phyloP scores from a whole-genome alignment of 345 rosid species.

The Aegle marmelos region DNA sequence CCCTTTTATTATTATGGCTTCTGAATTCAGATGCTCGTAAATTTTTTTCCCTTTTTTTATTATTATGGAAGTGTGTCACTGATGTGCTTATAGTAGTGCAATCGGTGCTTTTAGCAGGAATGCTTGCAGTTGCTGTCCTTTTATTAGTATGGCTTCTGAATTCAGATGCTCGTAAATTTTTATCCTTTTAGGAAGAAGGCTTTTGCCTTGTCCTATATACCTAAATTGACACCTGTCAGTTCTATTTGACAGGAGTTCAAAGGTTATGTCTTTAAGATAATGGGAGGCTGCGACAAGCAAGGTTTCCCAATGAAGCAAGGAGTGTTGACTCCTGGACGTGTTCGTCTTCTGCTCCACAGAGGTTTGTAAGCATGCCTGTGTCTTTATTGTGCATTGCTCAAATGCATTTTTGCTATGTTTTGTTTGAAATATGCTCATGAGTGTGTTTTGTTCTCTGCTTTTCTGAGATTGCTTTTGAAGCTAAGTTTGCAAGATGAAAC shows the following conservation, averaged over 20 bases:
- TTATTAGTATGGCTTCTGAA: background rate
- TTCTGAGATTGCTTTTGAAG: background rate
- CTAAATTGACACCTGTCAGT: background rate
- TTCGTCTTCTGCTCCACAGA: slow-evolving; percentile 76
- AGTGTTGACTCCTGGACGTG: slow-evolving; percentile 81
- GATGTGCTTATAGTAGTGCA: background rate
- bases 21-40: background rate
- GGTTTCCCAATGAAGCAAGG: slow-evolving; percentile 96
- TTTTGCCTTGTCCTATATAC: background rate
- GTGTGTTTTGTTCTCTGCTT: background rate
- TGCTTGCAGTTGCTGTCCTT: background rate
- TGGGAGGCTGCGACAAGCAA: slow-evolving; percentile 93
- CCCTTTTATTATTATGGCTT: background rate
- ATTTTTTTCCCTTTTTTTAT: too few species aligned
- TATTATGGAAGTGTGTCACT: background rate
- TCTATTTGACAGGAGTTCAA: slow-evolving; percentile 64
- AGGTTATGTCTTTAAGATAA: slow-evolving; percentile 82
- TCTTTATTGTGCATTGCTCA: background rate
- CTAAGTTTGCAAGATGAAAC: background rate
- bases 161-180: background rate
- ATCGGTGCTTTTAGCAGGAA: background rate
- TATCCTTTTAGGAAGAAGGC: background rate
- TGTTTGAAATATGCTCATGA: background rate
- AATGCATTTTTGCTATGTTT: background rate
- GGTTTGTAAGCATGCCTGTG: slow-evolving; percentile 27